These are phyloP conservation scores for Pythium apleroticum DNA, from an alignment of 352 stramenopile species.

Conservation along the genomic window DNA sequence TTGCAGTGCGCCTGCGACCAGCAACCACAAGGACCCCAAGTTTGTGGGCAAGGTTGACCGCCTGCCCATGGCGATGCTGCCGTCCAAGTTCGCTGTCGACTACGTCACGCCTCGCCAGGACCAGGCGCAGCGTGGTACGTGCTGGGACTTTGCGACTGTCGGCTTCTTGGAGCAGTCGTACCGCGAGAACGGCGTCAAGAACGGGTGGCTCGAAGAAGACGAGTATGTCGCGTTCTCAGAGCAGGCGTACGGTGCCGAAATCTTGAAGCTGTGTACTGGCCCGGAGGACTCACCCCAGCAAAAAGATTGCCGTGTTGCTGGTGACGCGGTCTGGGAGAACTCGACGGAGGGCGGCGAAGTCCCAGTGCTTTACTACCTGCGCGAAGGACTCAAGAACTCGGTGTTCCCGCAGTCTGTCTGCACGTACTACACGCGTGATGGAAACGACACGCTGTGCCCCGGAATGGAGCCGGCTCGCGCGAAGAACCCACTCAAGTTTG, in stretches of 20 bases:
- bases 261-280: constrained; percentile 70
- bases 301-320: constrained; percentile 64
- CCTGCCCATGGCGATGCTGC: constrained; percentile 65
- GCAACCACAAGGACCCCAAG: constrained; percentile 20
- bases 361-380: constrained; percentile 72
- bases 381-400: constrained; percentile 70
- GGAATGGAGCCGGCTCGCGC: constrained; percentile 52
- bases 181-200: constrained; percentile 56
- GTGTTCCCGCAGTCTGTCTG: constrained; percentile 71
- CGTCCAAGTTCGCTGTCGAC: constrained; percentile 78
- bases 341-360: constrained; percentile 79
- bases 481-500: constrained; percentile 70
- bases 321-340: constrained; percentile 77
- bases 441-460: constrained; percentile 68
- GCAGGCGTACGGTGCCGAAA: constrained; percentile 74
- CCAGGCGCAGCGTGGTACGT: constrained; percentile 73
- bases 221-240: constrained; percentile 82
- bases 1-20: constrained; percentile 22
- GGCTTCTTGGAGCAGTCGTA: constrained; percentile 81
- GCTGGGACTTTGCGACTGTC: constrained; percentile 84
- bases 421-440: constrained; percentile 60
- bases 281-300: constrained; percentile 64
- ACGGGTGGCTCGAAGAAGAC: constrained; percentile 65
- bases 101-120: constrained; percentile 76
- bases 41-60: constrained; percentile 36